These are phyloP conservation scores for Pleurotus citrinopileatus DNA, from an alignment of 768 basidiomycete genomes.

Conservation along the genomic window DNA sequence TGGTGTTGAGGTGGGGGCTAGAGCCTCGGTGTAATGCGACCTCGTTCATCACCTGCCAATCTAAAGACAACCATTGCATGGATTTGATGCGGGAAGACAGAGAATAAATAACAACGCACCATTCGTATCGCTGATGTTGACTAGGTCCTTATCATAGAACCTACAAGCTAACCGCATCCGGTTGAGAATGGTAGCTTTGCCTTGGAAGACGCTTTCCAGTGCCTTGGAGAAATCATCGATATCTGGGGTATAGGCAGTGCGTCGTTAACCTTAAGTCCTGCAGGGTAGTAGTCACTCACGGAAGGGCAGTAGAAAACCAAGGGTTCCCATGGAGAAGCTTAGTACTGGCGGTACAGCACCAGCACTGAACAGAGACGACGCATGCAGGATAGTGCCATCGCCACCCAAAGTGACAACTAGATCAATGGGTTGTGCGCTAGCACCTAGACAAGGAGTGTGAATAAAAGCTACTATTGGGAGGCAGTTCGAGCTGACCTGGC, in stretches of 20 bases:
- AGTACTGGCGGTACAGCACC: constrained; percentile 93
- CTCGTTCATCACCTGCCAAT: constrained; percentile 98
- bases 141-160: constrained; percentile 61
- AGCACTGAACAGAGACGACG: constrained; percentile 84
- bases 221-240: constrained; percentile 85
- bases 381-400: constrained; percentile 93
- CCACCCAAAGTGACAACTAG: constrained; percentile 91
- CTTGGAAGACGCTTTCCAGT: constrained; percentile 73
- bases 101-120: no score
- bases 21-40: constrained; percentile 90
- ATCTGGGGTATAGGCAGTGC: constrained; percentile 44
- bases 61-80: constrained; percentile 33
- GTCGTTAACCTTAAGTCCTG: background rate
- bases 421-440: constrained; percentile 64
- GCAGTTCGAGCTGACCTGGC: constrained; percentile 45
- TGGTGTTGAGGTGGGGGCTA: constrained; percentile 88
- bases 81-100: background rate
- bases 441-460: constrained; percentile 27
- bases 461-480: background rate
- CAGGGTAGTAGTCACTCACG: constrained; percentile 51
- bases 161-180: constrained; percentile 88
- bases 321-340: constrained; percentile 89
- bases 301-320: constrained; percentile 92
- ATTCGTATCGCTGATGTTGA: constrained; percentile 55
- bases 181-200: constrained; percentile 79